These are phyloP conservation scores for Aspergillus glaucus DNA, from an alignment of 2,329 filamentous ascomycete genomes.

Conservation along the genomic window DNA sequence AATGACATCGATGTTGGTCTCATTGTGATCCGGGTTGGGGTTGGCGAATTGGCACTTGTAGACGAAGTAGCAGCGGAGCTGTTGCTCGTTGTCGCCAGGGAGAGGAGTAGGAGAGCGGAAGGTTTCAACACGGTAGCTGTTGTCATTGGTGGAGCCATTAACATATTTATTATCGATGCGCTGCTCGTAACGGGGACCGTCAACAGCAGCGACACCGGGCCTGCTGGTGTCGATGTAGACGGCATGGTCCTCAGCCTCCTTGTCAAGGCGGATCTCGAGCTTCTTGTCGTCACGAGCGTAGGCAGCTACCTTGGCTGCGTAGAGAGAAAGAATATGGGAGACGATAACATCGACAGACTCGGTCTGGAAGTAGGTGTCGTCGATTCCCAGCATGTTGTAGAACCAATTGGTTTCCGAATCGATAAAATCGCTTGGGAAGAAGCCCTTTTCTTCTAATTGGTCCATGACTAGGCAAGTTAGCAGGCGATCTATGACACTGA, in stretches of 20 bases:
- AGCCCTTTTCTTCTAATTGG: conserved; percentile 68
- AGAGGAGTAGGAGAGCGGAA: conserved; percentile 86
- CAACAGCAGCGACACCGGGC: conserved; percentile 68
- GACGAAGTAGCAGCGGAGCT: conserved; percentile 95
- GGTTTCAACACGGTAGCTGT: conserved; percentile 89
- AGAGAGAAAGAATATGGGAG: conserved; percentile 90
- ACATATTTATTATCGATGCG: conserved; percentile 94
- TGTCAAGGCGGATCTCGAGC: conserved; percentile 89
- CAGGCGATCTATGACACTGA: not conserved
- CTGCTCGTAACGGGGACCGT: conserved; percentile 87
- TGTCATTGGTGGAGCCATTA: conserved; percentile 64
- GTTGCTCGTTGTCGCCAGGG: conserved; percentile 67
- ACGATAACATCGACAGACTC: conserved; percentile 81
- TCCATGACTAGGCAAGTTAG: conserved; percentile 60
- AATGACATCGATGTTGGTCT: conserved; percentile 86
- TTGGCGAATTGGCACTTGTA: conserved; percentile 92
- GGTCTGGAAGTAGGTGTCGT: conserved; percentile 96
- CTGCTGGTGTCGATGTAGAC: conserved; percentile 98
- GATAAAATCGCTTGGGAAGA: conserved; percentile 77
- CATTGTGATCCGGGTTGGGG: conserved; percentile 62
- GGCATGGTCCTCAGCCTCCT: conserved; percentile 89
- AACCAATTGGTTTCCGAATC: conserved; percentile 90
- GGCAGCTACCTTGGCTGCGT: conserved; percentile 92
- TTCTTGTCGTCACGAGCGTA: conserved; percentile 89
- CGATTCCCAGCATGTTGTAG: conserved; percentile 94